A percentile compares a stretch with the other conserved stretches of the same genome.
phyloP scores from a whole-genome alignment of 2,329 filamentous ascomycete species.

The Pezicula neosporulosa region DNA sequence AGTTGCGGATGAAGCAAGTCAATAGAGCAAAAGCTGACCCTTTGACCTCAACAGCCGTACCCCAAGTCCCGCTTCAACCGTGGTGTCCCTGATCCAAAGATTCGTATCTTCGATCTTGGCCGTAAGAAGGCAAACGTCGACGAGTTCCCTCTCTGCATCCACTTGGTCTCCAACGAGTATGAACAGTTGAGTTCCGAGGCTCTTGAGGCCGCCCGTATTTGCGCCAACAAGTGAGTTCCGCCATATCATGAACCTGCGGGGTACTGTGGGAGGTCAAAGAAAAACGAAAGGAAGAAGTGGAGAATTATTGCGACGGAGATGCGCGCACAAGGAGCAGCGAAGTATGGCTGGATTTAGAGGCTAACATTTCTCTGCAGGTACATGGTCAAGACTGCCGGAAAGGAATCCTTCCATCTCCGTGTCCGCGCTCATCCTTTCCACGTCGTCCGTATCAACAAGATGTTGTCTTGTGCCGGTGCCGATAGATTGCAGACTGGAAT shows the following conservation, averaged over 20 bases:
- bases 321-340: too few relatives aligned
- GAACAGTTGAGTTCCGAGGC: conserved; percentile 99
- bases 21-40: conserved; percentile 12
- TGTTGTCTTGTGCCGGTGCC: conserved; percentile 99
- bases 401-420: conserved; percentile 72
- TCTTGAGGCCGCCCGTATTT: conserved; percentile 99
- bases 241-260: conserved; percentile 1
- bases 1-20: background rate
- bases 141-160: conserved; percentile 98
- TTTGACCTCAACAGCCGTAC: conserved; percentile 65
- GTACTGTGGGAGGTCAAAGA: background rate
- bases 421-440: conserved; percentile 97
- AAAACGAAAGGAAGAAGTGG: background rate
- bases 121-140: conserved; percentile 98
- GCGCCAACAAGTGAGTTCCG: conserved; percentile 86
- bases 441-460: conserved; percentile 99
- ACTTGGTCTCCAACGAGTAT: conserved; percentile 99
- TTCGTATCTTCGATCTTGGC: conserved; percentile 98
- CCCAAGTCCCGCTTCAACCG: conserved; percentile 99
- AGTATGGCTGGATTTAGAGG: background rate
- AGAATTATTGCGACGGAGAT: background rate
- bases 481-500: conserved; percentile 99
- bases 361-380: conserved; percentile 31
- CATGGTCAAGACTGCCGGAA: conserved; percentile 68
- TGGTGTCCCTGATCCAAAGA: conserved; percentile 84